Base-by-base conservation (phyloP, 495 filamentous ascomycete genomes). In the Beverwykella pulmonaria region DNA sequence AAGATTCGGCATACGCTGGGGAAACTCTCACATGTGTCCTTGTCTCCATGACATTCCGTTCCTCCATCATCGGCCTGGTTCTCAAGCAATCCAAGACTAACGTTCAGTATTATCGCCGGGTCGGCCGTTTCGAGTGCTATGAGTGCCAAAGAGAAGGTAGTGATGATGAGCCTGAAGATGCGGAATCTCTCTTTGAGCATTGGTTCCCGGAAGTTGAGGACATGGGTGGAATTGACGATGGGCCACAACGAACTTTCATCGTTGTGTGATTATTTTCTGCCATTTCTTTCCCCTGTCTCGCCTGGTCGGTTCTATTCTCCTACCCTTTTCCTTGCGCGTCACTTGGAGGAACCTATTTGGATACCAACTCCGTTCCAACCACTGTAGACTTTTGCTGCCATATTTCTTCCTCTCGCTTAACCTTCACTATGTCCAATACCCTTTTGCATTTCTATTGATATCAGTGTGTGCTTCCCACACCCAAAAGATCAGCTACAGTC, bases 191-290 rank as follows among this genome's bases (percentile, higher is more conserved):
- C 12, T 61, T 70, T 26, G 46, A 52, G 26, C 53, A 66, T 27
- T 70, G 68, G 68, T 70, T 70, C 29, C 68, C 68, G 9, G 68
- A 70, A 32, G 47, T 70, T 12, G 68, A 70, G 27, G 68, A 70
- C 46, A 70, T 70, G 63, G 66, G 62, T 22, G 39, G 61, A 50
- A 53, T 70, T 5, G 68, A 70, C 19, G 58, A 70, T 19, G 62
- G 68, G 1, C 68, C 68, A 25, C 36, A 55, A 48, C 39, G 57
- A 10, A 62, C 56, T 4, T 63, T 70, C 26, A 63, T 65, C 26
- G 62, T 70, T 27, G 58, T 70, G 2, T 70, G 29, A 65, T 34
- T 34, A 34, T 34, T 34, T 34, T 34, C 32, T 34, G 12, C 12
- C 5, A 34, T 12, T 34, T 34, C 12, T 34, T 34, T 34, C 32